Percentiles rank a stretch among this genome's conserved stretches.
Evolutionary conservation across 2,329 filamentous ascomycete genomes (phyloP).

Genomic region (Ophiostoma sp.): DNA sequence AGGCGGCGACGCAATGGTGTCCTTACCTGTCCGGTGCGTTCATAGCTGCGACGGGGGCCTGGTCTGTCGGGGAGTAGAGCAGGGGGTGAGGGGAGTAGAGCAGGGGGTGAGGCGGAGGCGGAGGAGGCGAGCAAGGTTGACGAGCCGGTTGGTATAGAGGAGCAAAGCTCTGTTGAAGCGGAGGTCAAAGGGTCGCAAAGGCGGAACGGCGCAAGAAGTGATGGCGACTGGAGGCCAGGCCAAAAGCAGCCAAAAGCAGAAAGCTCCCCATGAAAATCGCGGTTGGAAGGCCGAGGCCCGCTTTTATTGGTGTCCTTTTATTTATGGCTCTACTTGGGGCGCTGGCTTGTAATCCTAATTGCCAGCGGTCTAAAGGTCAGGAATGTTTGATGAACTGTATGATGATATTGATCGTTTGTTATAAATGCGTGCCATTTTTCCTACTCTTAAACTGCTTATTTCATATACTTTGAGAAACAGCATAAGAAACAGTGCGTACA

Average conservation of each 20-base stretch:
- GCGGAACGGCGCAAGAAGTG: not conserved
- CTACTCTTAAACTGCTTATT: too few relatives aligned
- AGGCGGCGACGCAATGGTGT: constrained; percentile 13
- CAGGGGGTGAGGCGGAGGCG: too few relatives aligned
- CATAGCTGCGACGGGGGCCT: constrained; percentile 35
- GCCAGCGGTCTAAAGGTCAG: too few relatives aligned
- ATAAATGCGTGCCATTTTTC: too few relatives aligned
- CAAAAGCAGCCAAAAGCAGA: constrained; percentile 7
- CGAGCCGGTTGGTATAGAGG: not conserved
- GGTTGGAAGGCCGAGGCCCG: not conserved
- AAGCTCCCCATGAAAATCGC: constrained; percentile 7
- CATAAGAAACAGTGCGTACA: too few relatives aligned
- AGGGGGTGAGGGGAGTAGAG: not conserved
- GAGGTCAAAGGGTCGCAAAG: not conserved
- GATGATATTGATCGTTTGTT: too few relatives aligned
- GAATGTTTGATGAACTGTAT: too few relatives aligned
- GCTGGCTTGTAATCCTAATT: too few relatives aligned
- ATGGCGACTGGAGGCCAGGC: not conserved
- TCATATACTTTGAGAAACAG: too few relatives aligned
- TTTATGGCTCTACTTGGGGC: not conserved
- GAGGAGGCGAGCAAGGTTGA: not conserved
- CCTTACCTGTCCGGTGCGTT: constrained; percentile 54
- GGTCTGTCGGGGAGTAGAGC: not conserved
- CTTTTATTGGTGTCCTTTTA: too few relatives aligned
- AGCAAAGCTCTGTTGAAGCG: not conserved